phyloP scores from a whole-genome alignment of 1,284 basidiomycete genomes.

The Microbotryum saponariae region DNA sequence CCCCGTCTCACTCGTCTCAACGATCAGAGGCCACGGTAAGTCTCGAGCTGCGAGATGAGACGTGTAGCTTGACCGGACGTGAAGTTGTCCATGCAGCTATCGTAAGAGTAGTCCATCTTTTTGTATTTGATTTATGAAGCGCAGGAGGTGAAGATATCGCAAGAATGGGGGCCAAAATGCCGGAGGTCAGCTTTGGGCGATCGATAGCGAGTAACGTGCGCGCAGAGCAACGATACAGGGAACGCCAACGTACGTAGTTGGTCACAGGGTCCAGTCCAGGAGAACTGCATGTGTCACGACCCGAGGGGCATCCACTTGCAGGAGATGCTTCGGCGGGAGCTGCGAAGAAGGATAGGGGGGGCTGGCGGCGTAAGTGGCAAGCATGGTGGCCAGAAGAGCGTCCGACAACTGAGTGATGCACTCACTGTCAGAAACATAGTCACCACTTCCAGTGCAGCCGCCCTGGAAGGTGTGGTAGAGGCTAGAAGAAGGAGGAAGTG shows the following conservation, averaged over 20 bases:
- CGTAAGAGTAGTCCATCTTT: constrained; percentile 46
- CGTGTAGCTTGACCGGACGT: constrained; percentile 48
- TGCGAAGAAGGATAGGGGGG: too few relatives aligned
- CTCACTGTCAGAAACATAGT: constrained; percentile 48
- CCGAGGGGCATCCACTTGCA: constrained; percentile 48
- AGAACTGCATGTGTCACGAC: constrained; percentile 48
- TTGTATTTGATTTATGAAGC: too few relatives aligned
- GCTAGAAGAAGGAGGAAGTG: constrained; percentile 37
- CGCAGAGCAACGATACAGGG: too few relatives aligned
- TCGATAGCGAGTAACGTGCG: too few relatives aligned
- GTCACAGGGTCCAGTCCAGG: constrained; percentile 48
- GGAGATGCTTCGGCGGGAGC: constrained; percentile 43
- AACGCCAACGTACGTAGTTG: constrained; percentile 25
- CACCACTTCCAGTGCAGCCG: constrained; percentile 50
- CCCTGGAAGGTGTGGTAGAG: constrained; percentile 57
- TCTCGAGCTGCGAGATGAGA: constrained; percentile 45
- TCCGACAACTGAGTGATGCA: too few relatives aligned
- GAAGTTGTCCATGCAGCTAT: constrained; percentile 50
- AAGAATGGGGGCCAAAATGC: too few relatives aligned
- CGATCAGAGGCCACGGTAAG: constrained; percentile 46
- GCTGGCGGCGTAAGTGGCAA: too few relatives aligned
- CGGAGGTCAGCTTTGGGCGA: too few relatives aligned
- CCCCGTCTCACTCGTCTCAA: too few relatives aligned
- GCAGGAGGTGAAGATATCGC: too few relatives aligned
- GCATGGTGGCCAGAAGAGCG: constrained; percentile 36